Base-by-base conservation (phyloP, 345 rosid species). In the Populus alba region DNA sequence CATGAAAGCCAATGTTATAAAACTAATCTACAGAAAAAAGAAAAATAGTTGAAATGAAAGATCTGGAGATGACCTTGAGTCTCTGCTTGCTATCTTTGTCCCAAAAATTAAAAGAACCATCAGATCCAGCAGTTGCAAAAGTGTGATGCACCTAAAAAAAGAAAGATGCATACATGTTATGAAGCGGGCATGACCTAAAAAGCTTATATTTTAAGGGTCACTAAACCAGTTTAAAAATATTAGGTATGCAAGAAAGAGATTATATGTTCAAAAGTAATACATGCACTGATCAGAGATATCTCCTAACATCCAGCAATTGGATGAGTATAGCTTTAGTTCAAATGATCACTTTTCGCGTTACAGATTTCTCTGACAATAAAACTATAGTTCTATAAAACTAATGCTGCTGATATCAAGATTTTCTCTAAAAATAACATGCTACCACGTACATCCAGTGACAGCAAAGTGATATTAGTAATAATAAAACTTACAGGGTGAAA, bases 81-180 rank as follows among this genome's bases (percentile, higher is more conserved):
- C 98, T 88, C 81, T 97, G 99, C 82, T 97, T 97, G 77, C 98
- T 97, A 80, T 97, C 99, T 89, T 97, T 97, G 87, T 97, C 99
- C 99, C 99, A 97, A 81, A 97, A 97, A 78, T 92, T 92, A 84
- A 97, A 94, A 69, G 97, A 92, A 49, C 98, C 99, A 82, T 97
- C 98, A 20, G 99, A 97, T 38, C 99, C 97, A 49, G 99, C 95
- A 45, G 99, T 97, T 47, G 98, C 97, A 88, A 97, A 94, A 27
- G 99, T 97, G 78, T 94, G 98, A 82, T 91, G 94, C 75, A 91
- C 83, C 99, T 97, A 85, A 63, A 85, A 31, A 31, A 33, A 70
- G 70, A 62, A 82, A 77, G 20, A 39, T 75, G 79, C 62, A 22
- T 70, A 29, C 20, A 49, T 51, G 22, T 80, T 53, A 63, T 20